Conservation (phyloP, 768 basidiomycete genomes). For the Lentinus brumalis region DNA sequence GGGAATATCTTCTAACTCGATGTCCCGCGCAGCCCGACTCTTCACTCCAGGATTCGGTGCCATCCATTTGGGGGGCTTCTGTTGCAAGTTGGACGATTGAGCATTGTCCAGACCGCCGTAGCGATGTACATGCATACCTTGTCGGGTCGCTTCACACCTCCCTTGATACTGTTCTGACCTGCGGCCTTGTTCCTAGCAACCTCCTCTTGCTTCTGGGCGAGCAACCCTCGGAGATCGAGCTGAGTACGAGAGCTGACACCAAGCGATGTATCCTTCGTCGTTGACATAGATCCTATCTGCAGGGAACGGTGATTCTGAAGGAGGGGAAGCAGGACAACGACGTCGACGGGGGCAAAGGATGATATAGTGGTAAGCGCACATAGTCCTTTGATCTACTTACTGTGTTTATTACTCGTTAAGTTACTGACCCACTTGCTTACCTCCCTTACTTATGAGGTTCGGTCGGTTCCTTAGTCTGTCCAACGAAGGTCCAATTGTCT, state of each 20-base stretch:
- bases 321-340: background rate
- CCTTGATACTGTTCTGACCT: constrained; percentile 57
- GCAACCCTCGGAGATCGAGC: constrained; percentile 74
- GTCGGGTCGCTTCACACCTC: constrained; percentile 65
- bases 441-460: too few species aligned
- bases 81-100: background rate
- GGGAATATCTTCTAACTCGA: constrained; percentile 69
- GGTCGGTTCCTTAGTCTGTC: too few species aligned
- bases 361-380: too few species aligned
- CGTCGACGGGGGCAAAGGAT: background rate
- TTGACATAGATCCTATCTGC: constrained; percentile 29
- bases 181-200: constrained; percentile 65
- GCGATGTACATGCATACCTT: constrained; percentile 50
- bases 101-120: background rate
- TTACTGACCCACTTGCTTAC: too few species aligned
- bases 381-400: too few species aligned
- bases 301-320: too few species aligned
- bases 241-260: constrained; percentile 76
- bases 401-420: too few species aligned
- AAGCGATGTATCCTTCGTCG: constrained; percentile 55
- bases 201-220: constrained; percentile 57
- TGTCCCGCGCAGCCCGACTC: constrained; percentile 62
- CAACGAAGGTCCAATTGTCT: too few species aligned
- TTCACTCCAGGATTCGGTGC: constrained; percentile 76
- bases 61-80: constrained; percentile 53